Evolutionary conservation across 352 stramenopile genomes (phyloP).

Genomic region (Aphanomyces stellatus): DNA sequence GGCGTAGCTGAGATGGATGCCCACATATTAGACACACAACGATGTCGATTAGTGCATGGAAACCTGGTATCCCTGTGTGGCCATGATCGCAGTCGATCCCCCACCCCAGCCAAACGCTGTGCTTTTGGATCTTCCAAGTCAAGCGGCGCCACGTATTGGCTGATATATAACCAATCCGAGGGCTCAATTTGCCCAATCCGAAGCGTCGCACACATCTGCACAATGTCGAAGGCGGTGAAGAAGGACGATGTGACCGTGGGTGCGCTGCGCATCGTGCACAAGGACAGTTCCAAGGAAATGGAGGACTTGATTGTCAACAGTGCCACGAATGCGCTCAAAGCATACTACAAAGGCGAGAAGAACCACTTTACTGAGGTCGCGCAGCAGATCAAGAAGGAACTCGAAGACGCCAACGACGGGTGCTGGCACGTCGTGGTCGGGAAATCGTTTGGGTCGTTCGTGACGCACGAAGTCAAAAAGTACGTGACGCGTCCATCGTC

Average conservation of each 20-base stretch:
- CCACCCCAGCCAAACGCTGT: neutral
- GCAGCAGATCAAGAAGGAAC: constrained; percentile 68
- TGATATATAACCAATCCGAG: neutral
- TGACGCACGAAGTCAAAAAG: constrained; percentile 81
- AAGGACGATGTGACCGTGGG: constrained; percentile 70
- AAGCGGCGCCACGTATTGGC: neutral
- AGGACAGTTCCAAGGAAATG: constrained; percentile 56
- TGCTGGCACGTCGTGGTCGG: constrained; percentile 79
- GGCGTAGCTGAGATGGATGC: no score
- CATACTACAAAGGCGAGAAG: constrained; percentile 79
- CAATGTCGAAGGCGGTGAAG: constrained; percentile 60
- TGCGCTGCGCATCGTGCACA: constrained; percentile 55
- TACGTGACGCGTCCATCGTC: constrained; percentile 23
- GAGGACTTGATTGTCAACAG: constrained; percentile 60
- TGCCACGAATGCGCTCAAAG: constrained; percentile 70
- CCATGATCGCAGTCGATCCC: no score
- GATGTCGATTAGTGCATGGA: neutral
- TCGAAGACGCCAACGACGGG: constrained; percentile 56
- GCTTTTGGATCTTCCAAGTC: neutral
- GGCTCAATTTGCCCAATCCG: neutral
- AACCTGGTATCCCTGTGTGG: neutral
- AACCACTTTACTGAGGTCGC: constrained; percentile 74
- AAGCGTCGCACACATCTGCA: neutral
- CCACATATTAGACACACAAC: neutral
- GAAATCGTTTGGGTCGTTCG: constrained; percentile 80